phyloP scores from a whole-genome alignment of 306 rosid genomes.

The Cucurbita moschata region DNA sequence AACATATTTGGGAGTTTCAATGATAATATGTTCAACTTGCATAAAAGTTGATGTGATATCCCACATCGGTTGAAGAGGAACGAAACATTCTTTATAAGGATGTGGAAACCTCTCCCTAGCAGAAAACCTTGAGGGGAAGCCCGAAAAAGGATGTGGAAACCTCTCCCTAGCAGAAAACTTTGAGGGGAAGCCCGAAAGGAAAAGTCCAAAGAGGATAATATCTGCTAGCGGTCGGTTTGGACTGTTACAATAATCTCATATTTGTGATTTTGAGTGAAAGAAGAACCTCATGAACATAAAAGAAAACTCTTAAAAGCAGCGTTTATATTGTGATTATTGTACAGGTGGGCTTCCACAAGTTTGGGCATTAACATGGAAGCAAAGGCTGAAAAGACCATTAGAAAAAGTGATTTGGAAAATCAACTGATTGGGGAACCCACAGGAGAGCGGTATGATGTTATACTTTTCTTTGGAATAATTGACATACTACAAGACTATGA shows the following conservation, averaged over 20 bases:
- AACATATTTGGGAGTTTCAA: neutral
- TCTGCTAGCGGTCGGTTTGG: no score
- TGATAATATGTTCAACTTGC: neutral
- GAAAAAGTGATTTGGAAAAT: slow-evolving; percentile 36
- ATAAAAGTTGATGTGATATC: neutral
- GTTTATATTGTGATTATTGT: neutral
- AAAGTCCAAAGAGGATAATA: no score
- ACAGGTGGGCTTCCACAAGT: slow-evolving; percentile 46
- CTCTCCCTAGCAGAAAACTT: no score
- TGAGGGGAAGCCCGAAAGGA: no score
- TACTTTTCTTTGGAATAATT: slow-evolving; percentile 69
- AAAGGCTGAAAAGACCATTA: slow-evolving; percentile 43
- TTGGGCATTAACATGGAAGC: slow-evolving; percentile 83
- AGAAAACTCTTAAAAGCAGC: neutral
- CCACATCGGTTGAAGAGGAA: no score
- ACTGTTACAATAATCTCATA: neutral
- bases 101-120: no score
- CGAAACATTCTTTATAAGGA: no score
- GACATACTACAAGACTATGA: slow-evolving; percentile 95
- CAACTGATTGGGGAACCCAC: slow-evolving; percentile 78
- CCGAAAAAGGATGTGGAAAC: no score
- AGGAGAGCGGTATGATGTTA: slow-evolving; percentile 55
- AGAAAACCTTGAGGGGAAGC: no score
- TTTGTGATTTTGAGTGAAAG: neutral
- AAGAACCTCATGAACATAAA: neutral